Evolutionary conservation across 352 stramenopile species (phyloP), one percentile per base, ranked within the genome.

Genomic region (Globisporangium nunn): DNA sequence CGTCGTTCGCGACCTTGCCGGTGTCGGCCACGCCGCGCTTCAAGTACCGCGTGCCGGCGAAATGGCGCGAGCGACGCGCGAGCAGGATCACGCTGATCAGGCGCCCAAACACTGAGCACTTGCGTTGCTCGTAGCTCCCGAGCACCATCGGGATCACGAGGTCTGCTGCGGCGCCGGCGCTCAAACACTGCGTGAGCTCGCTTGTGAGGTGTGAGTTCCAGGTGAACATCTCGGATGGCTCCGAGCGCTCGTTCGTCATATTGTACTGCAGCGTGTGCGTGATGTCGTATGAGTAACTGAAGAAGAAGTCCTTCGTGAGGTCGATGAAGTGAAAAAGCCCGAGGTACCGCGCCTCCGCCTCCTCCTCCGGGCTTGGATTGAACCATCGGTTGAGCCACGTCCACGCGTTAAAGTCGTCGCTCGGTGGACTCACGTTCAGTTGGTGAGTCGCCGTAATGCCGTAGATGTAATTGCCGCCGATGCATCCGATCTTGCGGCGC

Each of bases 241-340:
- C 77, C 0, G 78, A 75, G 31, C 78, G 63, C 44, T 90, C 78
- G 2, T 79, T 87, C 12, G 96, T 89, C 84, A 99, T 98, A 62
- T 99, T 99, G 67, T 98, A 83, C 75, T 99, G 96, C 54, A 99
- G 71, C 50, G 88, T 97, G 64, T 97, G 83, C 17, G 97, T 99
- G 48, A 99, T 81, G 62, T 99, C 95, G 66, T 99, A 99, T 49
- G 94, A 98, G 67, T 99, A 99, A 52, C 85, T 98, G 70, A 98
- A 99, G 78, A 96, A 99, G 67, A 99, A 99, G 63, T 99, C 97
- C 63, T 99, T 99, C 7, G 95, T 98, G 18, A 99, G 78, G 67
- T 99, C 97, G 45, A 99, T 78, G 52, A 99, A 98, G 65, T 99
- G 95, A 66, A 99, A 99, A 0, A 99, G 71, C 0, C 87, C 90